A percentile compares a stretch with the other conserved stretches of the same genome.
phyloP scores from a whole-genome alignment of 2,329 filamentous ascomycete genomes.

The Aspergillus felis region DNA sequence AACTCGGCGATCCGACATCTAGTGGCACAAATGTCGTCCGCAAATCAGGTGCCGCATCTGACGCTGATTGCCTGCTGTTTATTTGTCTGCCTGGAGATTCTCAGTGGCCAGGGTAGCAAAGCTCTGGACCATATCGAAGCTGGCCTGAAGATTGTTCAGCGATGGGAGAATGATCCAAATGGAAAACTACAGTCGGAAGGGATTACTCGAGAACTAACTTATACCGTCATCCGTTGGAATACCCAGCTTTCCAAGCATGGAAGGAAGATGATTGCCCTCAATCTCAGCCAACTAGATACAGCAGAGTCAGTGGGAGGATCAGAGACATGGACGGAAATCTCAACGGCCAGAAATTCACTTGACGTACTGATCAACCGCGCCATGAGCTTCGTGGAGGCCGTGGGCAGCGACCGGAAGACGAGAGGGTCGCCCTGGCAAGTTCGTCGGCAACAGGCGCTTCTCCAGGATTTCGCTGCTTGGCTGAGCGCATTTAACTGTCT shows the following conservation, averaged over 20 bases:
- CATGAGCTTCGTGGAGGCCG: not conserved
- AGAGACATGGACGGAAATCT: not conserved
- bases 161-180: not conserved
- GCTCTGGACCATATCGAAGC: slow-evolving; percentile 20
- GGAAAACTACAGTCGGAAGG: not conserved
- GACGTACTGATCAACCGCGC: not conserved
- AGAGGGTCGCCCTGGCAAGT: not conserved
- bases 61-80: slow-evolving; percentile 18
- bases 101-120: slow-evolving; percentile 11
- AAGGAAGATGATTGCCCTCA: not conserved
- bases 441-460: not conserved
- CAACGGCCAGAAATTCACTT: not conserved
- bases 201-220: not conserved
- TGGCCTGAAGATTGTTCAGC: slow-evolving; percentile 16
- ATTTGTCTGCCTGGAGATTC: slow-evolving; percentile 21
- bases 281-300: not conserved
- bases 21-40: slow-evolving; percentile 26
- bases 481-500: slow-evolving; percentile 7
- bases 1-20: slow-evolving; percentile 44
- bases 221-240: slow-evolving; percentile 6
- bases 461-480: slow-evolving; percentile 8
- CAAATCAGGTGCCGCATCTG: slow-evolving; percentile 3
- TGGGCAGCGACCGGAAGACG: slow-evolving; percentile 4
- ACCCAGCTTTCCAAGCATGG: not conserved
- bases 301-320: not conserved